These are phyloP conservation scores for Talaromyces atroroseus DNA, from an alignment of 2,329 filamentous ascomycete genomes.

Conservation along the genomic window DNA sequence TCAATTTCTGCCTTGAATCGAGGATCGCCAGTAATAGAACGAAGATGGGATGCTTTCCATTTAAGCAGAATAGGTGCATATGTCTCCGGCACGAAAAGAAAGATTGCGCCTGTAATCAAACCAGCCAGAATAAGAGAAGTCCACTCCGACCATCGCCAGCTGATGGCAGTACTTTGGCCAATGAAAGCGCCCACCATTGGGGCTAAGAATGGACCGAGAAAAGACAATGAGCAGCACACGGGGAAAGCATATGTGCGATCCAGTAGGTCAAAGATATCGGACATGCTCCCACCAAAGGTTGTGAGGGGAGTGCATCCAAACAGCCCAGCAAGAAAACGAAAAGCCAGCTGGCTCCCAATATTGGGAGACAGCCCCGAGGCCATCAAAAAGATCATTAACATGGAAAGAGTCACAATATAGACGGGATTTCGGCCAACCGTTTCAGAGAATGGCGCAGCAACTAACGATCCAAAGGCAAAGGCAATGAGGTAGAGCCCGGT, in stretches of 20 bases:
- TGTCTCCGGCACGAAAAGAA: slow-evolving; percentile 43
- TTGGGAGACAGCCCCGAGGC: neutral
- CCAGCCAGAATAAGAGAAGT: slow-evolving; percentile 46
- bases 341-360: neutral
- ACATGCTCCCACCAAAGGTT: slow-evolving; percentile 63
- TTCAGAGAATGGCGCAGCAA: slow-evolving; percentile 47
- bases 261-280: slow-evolving; percentile 60
- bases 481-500: slow-evolving; percentile 42
- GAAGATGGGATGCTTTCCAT: slow-evolving; percentile 10
- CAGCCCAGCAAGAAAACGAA: slow-evolving; percentile 57
- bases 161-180: slow-evolving; percentile 34
- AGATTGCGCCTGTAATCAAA: slow-evolving; percentile 38
- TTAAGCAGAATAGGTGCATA: slow-evolving; percentile 10
- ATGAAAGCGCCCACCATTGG: slow-evolving; percentile 49
- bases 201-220: slow-evolving; percentile 35
- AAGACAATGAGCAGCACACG: slow-evolving; percentile 24
- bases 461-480: slow-evolving; percentile 45
- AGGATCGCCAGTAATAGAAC: slow-evolving; percentile 4
- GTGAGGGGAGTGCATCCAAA: slow-evolving; percentile 62
- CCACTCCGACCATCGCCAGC: slow-evolving; percentile 52
- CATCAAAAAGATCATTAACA: slow-evolving; percentile 23
- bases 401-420: slow-evolving; percentile 43
- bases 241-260: slow-evolving; percentile 49
- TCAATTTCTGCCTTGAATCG: slow-evolving; percentile 46
- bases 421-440: slow-evolving; percentile 46